Base-by-base conservation (phyloP, 768 basidiomycete genomes). In the Lactifluus piperatus region DNA sequence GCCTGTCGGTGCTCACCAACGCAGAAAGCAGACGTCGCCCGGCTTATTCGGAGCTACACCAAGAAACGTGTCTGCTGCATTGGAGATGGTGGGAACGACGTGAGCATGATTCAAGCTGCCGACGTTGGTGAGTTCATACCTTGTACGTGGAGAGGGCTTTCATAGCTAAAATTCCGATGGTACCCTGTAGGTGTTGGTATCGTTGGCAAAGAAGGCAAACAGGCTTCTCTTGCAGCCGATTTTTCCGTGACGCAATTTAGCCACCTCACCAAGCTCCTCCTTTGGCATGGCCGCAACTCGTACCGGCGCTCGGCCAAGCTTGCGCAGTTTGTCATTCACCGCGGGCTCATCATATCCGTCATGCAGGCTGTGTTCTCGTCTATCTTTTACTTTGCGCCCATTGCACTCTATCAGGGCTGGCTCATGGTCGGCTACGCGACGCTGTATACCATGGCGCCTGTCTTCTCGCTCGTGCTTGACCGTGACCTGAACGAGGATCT, bases 81-180 rank as follows among this genome's bases (percentile, higher is more conserved):
- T 58, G 97, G 97, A 2, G 97, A 99, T 73, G 97, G 97, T 34
- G 97, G 97, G 4, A 99, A 99, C 71, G 97, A 99, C 70, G 97
- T 99, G 62, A 93, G 91, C 71, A 99, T 99, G 97, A 99, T 99
- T 62, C 97, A 98, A 68, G 97, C 97, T 1, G 97, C 97, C 2
- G 93, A 98, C 67, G 94, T 99, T 58, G 95, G 94, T 93, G 49
- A 70, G 92, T 83, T 5, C 22, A 10, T 48, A 32, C 32, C 32
- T 20, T 20, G 43, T 44, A 11, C 2, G 22, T 44, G 43, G 9
- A 8, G 22, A 44, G 5, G 30, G 26, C 22, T 24, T 1, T 45
- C 16, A 36, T 10, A 37, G 29, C 77, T 72, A 72, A 45, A 34
- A n/a, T 32, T 56, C 22, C 32, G 13, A 34, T 13, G 30, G 8